A percentile compares a stretch with the other conserved stretches of the same genome.
phyloP scores from a whole-genome alignment of 2,329 filamentous ascomycete genomes.

The Aspergillus piperis region DNA sequence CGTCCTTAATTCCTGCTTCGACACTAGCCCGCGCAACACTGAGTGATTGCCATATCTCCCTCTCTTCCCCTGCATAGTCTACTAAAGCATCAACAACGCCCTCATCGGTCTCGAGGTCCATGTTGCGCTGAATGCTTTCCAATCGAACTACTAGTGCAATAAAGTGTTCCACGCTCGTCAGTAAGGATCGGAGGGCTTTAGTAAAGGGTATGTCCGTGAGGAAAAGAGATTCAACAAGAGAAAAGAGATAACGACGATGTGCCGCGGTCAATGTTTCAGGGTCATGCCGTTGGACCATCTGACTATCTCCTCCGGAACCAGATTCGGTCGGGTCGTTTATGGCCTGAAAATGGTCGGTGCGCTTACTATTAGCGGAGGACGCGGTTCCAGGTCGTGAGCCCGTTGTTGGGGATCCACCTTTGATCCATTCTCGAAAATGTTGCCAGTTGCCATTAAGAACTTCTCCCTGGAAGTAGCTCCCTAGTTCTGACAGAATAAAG shows the following conservation, averaged over 20 bases:
- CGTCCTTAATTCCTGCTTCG: conserved; percentile 65
- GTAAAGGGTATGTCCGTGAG: conserved; percentile 46
- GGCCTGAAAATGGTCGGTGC: conserved; percentile 3
- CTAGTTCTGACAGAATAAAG: conserved; percentile 85
- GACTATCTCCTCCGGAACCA: conserved; percentile 14
- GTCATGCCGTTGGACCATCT: conserved; percentile 60
- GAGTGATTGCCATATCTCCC: conserved; percentile 65
- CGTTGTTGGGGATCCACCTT: conserved; percentile 41
- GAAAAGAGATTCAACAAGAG: conserved; percentile 55
- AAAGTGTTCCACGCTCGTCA: conserved; percentile 71
- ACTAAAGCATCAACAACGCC: conserved; percentile 76
- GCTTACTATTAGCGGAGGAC: conserved; percentile 28
- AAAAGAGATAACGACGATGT: conserved; percentile 73
- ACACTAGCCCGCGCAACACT: conserved; percentile 64
- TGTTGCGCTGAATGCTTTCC: conserved; percentile 71
- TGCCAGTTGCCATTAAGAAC: conserved; percentile 80
- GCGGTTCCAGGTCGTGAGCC: conserved; percentile 44
- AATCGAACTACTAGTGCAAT: conserved; percentile 75
- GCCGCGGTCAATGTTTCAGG: conserved; percentile 81
- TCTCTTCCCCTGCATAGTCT: conserved; percentile 71
- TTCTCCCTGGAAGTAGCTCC: conserved; percentile 86
- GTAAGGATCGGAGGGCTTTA: conserved; percentile 38
- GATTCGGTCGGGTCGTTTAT: conserved; percentile 15
- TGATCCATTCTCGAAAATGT: conserved; percentile 75
- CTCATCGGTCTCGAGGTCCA: conserved; percentile 80